Evolutionary conservation across 306 rosid genomes (phyloP), one percentile per base, ranked within the genome.

Genomic region (Lathyrus sativus): DNA sequence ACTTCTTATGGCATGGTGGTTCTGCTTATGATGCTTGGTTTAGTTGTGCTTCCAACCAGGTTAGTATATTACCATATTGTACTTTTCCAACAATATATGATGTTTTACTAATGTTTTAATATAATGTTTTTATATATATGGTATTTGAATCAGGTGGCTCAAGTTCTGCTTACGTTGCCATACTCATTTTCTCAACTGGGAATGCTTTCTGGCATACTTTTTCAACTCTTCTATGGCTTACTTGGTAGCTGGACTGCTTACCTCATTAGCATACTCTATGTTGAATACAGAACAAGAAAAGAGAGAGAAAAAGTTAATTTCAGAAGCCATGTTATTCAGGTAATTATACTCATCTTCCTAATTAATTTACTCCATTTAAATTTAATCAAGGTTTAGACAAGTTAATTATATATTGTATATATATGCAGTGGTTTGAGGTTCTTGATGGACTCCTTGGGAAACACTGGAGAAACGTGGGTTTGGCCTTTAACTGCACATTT

Each of bases 201-300:
- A 31, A 83, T 90, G 97, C 79, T 90, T 6, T 93, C 99, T 9
- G 99, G 99, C 17, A 81, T 90, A 35, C 86, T 90, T 19, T 90
- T 93, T 55, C 98, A 93, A 81, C 89, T 93, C 79, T 85, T 93
- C 65, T 93, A 93, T 15, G 87, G 99, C 46, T 26, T 93, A 19
- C 7, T 93, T n/a, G 99, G 99, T 4, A 87, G 99, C 85, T 93
- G 99, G 99, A 93, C 99, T 0, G 99, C 99, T 28, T 93, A 93
- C 80, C 87, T 93, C 62, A 93, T 93, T n/a, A 88, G 96, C 82
- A 73, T 81, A 0, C 99, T 93, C 83, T 93, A 90, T 10, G 81
- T 93, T 18, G 99, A 93, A 74, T 90, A 90, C 79, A 85, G 99
- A 88, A 90, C 97, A 51, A 86, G 99, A 74, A 93, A 93, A 78